Base-by-base conservation (phyloP, 192 early-diverging fungal species). In the Entomortierella beljakovae region DNA sequence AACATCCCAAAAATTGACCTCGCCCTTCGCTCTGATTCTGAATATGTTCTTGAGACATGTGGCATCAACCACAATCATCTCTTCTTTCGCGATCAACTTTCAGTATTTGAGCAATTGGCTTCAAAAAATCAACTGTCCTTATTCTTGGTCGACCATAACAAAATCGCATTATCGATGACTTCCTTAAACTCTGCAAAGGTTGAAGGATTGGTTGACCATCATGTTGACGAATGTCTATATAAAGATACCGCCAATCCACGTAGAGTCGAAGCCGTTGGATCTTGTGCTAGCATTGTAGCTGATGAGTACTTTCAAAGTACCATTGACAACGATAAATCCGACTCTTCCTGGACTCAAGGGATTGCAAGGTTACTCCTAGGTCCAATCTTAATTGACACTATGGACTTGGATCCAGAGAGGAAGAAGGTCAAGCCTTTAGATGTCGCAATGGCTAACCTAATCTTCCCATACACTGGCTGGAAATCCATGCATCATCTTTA, bases 311-410 rank as follows among this genome's bases (percentile, higher is more conserved):
- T 85, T 46, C 40, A 74, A 20, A 42, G 61, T 10, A 52, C 54
- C 8, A 34, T 81, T 48, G 46, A 71, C 42, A 52, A 38, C 5
- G 38, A 38, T 34, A 16, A 64, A 26, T 23, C 81, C 9, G 18
- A 6, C 20, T 60, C 55, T 2, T 25, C 15, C 37, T 76, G 53
- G 68, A 64, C 84, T 25, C 43, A 73, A 6, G 67, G 61, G 18
- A 38, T 92, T 0, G 67, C 87, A 7, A 80, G 73, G 11, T 57
- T 90, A 13, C 50, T 90, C 53, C 63, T 93, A 29, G 80, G 82
- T 2, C 88, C 93, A 15, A 87, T 94, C 35, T 72, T 94, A 31
- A 85, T 93, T 29, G 93, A 94, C 51, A 92, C 92, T 0, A 76
- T 88, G 34, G 80, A 89, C 61, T 65, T 93, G 37, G 68, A 85